Evolutionary conservation across 306 rosid species (phyloP).

Genomic region (Carpinus viminea): DNA sequence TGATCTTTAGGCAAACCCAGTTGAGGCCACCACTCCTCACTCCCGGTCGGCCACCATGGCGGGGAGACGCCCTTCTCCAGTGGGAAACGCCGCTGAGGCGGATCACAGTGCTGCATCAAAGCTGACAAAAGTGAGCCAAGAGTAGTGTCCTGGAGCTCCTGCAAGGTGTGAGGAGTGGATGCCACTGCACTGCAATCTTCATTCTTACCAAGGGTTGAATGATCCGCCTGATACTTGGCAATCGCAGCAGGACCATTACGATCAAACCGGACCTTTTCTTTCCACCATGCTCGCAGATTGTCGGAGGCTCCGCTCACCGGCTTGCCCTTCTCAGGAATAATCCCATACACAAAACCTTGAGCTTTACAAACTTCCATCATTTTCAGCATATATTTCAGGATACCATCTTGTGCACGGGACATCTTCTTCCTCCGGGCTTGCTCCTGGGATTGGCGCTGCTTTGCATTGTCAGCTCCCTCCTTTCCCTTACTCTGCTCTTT

Average conservation of each 20-base stretch:
- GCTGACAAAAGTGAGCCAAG: slow-evolving; percentile 62
- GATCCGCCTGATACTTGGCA: slow-evolving; percentile 51
- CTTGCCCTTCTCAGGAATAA: slow-evolving; percentile 65
- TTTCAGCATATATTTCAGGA: slow-evolving; percentile 67
- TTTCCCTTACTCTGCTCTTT: slow-evolving; percentile 49
- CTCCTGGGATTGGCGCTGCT: slow-evolving; percentile 61
- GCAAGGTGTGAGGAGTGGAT: slow-evolving; percentile 40
- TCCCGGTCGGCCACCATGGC: slow-evolving; percentile 85
- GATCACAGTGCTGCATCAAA: slow-evolving; percentile 70
- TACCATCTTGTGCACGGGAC: slow-evolving; percentile 65
- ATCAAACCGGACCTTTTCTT: slow-evolving; percentile 64
- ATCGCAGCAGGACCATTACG: slow-evolving; percentile 68
- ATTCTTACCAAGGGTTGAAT: slow-evolving; percentile 31
- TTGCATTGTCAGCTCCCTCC: slow-evolving; percentile 37
- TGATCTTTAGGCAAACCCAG: slow-evolving; percentile 38
- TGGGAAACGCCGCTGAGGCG: slow-evolving; percentile 68
- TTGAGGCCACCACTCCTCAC: slow-evolving; percentile 62
- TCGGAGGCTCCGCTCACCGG: slow-evolving; percentile 73
- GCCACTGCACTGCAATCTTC: slow-evolving; percentile 35
- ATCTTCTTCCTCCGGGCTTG: slow-evolving; percentile 64
- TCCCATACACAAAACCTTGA: slow-evolving; percentile 76
- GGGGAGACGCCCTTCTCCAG: slow-evolving; percentile 64
- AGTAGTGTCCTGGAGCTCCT: slow-evolving; percentile 61
- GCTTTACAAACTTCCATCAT: slow-evolving; percentile 76
- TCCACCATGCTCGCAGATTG: slow-evolving; percentile 89